Evolutionary conservation across 164 flowering plant species (phyloP).

Genomic region (Euptelea pleiosperma): DNA sequence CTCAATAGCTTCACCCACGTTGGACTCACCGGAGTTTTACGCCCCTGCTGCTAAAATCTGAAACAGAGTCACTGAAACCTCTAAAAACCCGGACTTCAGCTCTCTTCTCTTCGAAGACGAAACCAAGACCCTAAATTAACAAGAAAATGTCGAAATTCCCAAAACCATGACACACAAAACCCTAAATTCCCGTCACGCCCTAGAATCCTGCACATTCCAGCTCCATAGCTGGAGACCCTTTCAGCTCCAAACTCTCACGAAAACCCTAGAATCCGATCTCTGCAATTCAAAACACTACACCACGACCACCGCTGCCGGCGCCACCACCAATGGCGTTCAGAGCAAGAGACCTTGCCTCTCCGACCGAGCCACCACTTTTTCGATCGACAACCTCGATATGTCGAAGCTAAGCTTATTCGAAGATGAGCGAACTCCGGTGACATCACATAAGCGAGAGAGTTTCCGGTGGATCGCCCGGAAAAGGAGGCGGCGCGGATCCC

Average conservation of each 20-base stretch:
- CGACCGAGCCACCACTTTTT: constrained; percentile 53
- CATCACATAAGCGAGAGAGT: constrained; percentile 23
- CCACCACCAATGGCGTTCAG: constrained; percentile 22
- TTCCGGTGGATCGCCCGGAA: constrained; percentile 53
- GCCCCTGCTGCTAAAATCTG: no score
- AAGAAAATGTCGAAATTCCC: neutral
- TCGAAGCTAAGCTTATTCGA: constrained; percentile 62
- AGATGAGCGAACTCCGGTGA: constrained; percentile 32
- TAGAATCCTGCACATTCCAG: constrained; percentile 72
- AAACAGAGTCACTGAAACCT: no score
- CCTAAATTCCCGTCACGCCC: constrained; percentile 38
- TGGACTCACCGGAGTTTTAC: no score
- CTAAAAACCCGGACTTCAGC: neutral
- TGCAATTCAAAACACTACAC: constrained; percentile 22
- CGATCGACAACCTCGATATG: constrained; percentile 49
- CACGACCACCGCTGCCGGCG: no score
- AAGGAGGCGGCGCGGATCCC: constrained; percentile 68
- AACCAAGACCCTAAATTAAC: no score
- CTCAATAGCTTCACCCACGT: no score
- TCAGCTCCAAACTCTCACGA: constrained; percentile 33
- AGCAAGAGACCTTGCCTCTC: constrained; percentile 69
- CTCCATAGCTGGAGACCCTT: constrained; percentile 83
- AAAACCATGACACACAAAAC: constrained; percentile 44
- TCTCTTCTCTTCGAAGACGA: neutral
- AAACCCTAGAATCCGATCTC: constrained; percentile 31